These are phyloP conservation scores for Fomitopsis betulina DNA, from an alignment of 1,284 basidiomycete genomes.

Conservation along the genomic window DNA sequence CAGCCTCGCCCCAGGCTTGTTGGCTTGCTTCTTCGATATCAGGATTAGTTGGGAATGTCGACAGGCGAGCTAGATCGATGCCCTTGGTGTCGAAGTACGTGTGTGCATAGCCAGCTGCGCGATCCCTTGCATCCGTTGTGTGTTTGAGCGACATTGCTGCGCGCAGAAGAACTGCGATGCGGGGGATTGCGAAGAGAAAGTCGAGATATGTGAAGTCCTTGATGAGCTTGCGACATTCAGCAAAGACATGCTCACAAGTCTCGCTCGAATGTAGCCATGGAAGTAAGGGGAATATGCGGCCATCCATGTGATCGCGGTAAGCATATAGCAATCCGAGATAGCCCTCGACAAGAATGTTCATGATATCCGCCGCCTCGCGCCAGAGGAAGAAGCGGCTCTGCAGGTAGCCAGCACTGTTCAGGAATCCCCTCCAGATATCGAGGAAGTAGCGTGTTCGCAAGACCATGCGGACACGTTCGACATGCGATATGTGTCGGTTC, in stretches of 20 bases:
- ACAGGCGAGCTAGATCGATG: constrained; percentile 7
- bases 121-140: constrained; percentile 3
- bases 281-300: constrained; percentile 16
- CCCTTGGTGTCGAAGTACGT: constrained; percentile 8
- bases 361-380: constrained; percentile 28
- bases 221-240: constrained; percentile 25
- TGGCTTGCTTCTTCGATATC: constrained; percentile 4
- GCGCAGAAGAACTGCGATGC: constrained; percentile 17
- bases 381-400: constrained; percentile 27
- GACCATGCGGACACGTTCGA: constrained; percentile 29
- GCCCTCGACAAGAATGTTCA: constrained; percentile 26
- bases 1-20: constrained; percentile 12
- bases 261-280: constrained; percentile 34
- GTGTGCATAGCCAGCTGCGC: constrained; percentile 17
- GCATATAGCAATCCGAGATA: constrained; percentile 27
- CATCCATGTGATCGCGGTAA: constrained; percentile 29
- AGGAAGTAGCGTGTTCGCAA: constrained; percentile 32
- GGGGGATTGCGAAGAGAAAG: constrained; percentile 30
- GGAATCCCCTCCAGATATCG: constrained; percentile 27
- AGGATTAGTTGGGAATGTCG: constrained; percentile 5
- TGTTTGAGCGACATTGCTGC: not conserved
- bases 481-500: constrained; percentile 14
- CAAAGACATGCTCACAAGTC: constrained; percentile 34
- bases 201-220: constrained; percentile 33
- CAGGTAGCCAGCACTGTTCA: constrained; percentile 19